These are phyloP conservation scores for Ilex aquifolium DNA, from an alignment of 257 asterid genomes.

Conservation along the genomic window DNA sequence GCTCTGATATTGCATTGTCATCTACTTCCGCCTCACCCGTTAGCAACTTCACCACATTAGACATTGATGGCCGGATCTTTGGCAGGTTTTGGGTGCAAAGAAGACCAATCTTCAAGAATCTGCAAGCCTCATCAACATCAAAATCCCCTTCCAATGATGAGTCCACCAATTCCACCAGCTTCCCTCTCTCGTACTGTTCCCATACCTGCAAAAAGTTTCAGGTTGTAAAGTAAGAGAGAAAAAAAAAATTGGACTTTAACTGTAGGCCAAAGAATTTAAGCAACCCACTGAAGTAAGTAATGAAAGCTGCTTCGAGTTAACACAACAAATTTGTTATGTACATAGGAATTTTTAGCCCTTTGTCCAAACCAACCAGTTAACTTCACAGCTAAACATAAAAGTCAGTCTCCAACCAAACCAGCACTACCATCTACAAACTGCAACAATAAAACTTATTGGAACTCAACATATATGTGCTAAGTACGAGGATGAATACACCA, in stretches of 20 bases:
- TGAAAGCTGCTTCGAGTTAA: not conserved
- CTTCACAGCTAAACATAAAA: not conserved
- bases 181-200: slow-evolving; percentile 47
- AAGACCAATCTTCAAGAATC: slow-evolving; percentile 51
- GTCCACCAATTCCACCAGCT: slow-evolving; percentile 49
- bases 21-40: slow-evolving; percentile 44
- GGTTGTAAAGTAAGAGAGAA: not conserved
- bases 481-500: not conserved
- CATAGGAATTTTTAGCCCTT: not conserved
- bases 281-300: too few relatives aligned
- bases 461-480: not conserved
- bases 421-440: not conserved
- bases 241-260: too few relatives aligned
- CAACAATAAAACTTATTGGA: not conserved
- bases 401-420: not conserved
- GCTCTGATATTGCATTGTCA: slow-evolving; percentile 39
- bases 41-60: slow-evolving; percentile 50
- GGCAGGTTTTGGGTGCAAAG: slow-evolving; percentile 68
- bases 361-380: not conserved
- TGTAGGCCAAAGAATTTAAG: too few relatives aligned
- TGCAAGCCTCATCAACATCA: slow-evolving; percentile 45
- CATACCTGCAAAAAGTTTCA: slow-evolving; percentile 47
- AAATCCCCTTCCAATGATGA: slow-evolving; percentile 26
- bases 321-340: not conserved
- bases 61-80: slow-evolving; percentile 62